phyloP scores from a whole-genome alignment of 2,329 filamentous ascomycete genomes.

The Phyllosticta citriasiana region DNA sequence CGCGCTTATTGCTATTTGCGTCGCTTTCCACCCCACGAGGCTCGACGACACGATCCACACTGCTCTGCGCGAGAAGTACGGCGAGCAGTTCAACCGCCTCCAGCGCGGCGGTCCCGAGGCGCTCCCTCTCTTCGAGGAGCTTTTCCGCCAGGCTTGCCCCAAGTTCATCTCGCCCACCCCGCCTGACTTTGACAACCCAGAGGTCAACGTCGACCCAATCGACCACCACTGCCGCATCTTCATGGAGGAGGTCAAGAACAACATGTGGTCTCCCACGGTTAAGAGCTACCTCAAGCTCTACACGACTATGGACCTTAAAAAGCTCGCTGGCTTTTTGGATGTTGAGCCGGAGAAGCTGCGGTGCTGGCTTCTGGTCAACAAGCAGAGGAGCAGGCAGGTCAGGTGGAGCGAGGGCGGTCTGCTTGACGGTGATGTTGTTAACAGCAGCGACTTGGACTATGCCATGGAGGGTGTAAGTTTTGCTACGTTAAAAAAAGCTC shows the following conservation, averaged over 20 bases:
- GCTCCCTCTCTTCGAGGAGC: conserved; percentile 93
- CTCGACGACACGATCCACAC: conserved; percentile 99
- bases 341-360: conserved; percentile 93
- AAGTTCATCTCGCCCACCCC: conserved; percentile 98
- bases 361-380: conserved; percentile 90
- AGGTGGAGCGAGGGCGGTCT: conserved; percentile 87
- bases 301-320: conserved; percentile 98
- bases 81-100: conserved; percentile 92
- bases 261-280: conserved; percentile 94
- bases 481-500: not conserved
- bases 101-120: conserved; percentile 93
- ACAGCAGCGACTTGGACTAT: conserved; percentile 93
- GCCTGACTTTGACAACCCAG: conserved; percentile 94
- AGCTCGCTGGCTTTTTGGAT: conserved; percentile 93
- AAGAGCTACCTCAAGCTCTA: conserved; percentile 98
- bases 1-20: conserved; percentile 95
- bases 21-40: conserved; percentile 92
- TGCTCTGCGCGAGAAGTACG: conserved; percentile 95
- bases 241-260: conserved; percentile 99
- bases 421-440: conserved; percentile 84
- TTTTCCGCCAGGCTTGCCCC: conserved; percentile 95
- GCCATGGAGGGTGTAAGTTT: conserved; percentile 79
- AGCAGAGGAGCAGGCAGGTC: conserved; percentile 94
- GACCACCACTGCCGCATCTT: conserved; percentile 97
- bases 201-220: conserved; percentile 89